Conservation (phyloP, 75 land plant genomes). For the Sequoiadendron giganteum region DNA sequence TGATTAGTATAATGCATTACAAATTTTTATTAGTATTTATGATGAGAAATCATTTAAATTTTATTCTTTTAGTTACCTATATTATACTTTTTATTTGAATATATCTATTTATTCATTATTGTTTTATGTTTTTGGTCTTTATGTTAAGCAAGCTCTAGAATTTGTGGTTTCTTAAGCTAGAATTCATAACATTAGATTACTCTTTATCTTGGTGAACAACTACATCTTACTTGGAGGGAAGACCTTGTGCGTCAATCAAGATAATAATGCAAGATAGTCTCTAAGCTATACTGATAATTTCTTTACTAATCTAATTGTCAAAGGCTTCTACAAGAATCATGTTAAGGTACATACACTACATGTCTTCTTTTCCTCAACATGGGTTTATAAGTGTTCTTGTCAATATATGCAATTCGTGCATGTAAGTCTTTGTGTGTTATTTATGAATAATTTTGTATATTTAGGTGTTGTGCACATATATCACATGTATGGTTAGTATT, state of each 20-base stretch:
- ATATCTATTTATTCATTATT: neutral
- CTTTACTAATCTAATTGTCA: conserved; percentile 61
- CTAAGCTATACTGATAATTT: conserved; percentile 64
- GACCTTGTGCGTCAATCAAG: conserved; percentile 60
- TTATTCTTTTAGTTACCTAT: neutral
- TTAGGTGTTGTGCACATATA: neutral
- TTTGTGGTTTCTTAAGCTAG: conserved; percentile 5
- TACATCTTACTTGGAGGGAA: conserved; percentile 75
- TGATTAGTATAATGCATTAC: conserved; percentile 50
- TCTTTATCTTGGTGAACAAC: conserved; percentile 47
- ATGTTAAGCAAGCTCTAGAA: conserved; percentile 63
- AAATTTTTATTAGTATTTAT: conserved; percentile 57
- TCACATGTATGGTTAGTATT: neutral
- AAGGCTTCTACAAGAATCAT: conserved; percentile 72
- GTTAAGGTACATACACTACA: conserved; percentile 35
- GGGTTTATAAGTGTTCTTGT: neutral
- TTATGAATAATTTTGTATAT: neutral
- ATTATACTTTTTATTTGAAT: neutral
- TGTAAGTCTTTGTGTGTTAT: neutral
- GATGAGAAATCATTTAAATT: conserved; percentile 66
- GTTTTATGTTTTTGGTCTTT: neutral
- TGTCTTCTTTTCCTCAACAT: neutral
- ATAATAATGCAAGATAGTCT: conserved; percentile 40
- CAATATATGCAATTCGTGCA: neutral
- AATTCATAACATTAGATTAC: no score